phyloP scores from a whole-genome alignment of 2,329 filamentous ascomycete species.

The Fusarium denticulatum region DNA sequence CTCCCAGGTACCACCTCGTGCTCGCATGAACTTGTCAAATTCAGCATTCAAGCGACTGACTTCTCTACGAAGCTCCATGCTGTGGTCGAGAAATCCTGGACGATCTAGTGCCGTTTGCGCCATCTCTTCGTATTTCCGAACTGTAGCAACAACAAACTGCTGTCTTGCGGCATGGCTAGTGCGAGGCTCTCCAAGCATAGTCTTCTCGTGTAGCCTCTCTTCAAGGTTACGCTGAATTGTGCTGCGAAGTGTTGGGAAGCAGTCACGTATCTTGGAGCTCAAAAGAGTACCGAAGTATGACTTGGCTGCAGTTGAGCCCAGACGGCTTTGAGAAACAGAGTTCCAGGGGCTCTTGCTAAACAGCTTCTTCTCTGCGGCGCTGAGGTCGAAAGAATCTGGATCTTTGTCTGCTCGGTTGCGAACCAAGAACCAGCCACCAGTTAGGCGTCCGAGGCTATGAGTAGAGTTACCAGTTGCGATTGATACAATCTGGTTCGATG shows the following conservation, averaged over 20 bases:
- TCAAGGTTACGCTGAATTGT: constrained; percentile 37
- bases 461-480: constrained; percentile 12
- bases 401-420: constrained; percentile 46
- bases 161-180: constrained; percentile 33
- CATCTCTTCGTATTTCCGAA: constrained; percentile 37
- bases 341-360: constrained; percentile 46
- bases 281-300: constrained; percentile 45
- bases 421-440: constrained; percentile 50
- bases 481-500: constrained; percentile 10
- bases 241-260: constrained; percentile 46
- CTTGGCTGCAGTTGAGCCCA: constrained; percentile 46
- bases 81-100: constrained; percentile 37
- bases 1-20: constrained; percentile 37
- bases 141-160: constrained; percentile 41
- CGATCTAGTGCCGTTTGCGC: constrained; percentile 34
- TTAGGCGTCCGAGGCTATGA: neutral
- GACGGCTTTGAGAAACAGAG: constrained; percentile 32
- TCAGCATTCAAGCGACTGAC: constrained; percentile 27
- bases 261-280: constrained; percentile 48
- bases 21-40: constrained; percentile 45
- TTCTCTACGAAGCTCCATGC: constrained; percentile 41
- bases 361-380: constrained; percentile 40
- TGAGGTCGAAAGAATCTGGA: constrained; percentile 39
- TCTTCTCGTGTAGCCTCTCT: constrained; percentile 10
- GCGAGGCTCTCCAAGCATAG: constrained; percentile 42